Evolutionary conservation across 495 filamentous ascomycete species (phyloP), one percentile per base, ranked within the genome.

Genomic region (Tirmania nivea): DNA sequence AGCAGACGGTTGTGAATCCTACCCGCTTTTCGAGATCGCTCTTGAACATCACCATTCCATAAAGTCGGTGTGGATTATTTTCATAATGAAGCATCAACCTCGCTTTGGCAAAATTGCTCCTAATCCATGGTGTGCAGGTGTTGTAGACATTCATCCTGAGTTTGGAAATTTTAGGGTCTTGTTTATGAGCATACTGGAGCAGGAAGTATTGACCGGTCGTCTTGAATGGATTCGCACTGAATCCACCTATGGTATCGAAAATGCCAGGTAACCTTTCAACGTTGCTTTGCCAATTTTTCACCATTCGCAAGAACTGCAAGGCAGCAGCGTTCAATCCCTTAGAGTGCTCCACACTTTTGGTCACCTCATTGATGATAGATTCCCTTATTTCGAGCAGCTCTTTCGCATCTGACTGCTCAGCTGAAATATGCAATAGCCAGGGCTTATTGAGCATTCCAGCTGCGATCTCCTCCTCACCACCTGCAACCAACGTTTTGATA

Each of bases 171-270:
- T 42, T 51, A 49, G 39, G 34, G 34, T 17, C 12, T 50, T 12
- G 36, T 58, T 55, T 51, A 50, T 55, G 52, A n/a, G 53, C 39
- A 52, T 58, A 51, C 37, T 45, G 53, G 50, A 52, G 37, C 52
- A 49, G 25, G n/a, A 49, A 53, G 17, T 36, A 49, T 45, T 19
- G 12, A 14, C 14, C 39, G 12, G 39, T 45, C 8, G 39, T 19
- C 14, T 14, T 19, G 17, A 45, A 45, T 45, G 39, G 39, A 8
- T 45, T 45, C 25, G 39, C 2, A 45, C 39, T 14, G 39, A 45
- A 8, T 45, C 39, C 39, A 45, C 14, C 39, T 14, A 45, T 45
- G 39, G 14, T 14, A 19, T 45, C 39, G 9, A 19, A 1, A 19
- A 14, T 45, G 12, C 39, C 39, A 45, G 39, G 3, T 1, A 45